Evolutionary conservation across 345 rosid genomes (phyloP).

Genomic region (Litchi chinensis): DNA sequence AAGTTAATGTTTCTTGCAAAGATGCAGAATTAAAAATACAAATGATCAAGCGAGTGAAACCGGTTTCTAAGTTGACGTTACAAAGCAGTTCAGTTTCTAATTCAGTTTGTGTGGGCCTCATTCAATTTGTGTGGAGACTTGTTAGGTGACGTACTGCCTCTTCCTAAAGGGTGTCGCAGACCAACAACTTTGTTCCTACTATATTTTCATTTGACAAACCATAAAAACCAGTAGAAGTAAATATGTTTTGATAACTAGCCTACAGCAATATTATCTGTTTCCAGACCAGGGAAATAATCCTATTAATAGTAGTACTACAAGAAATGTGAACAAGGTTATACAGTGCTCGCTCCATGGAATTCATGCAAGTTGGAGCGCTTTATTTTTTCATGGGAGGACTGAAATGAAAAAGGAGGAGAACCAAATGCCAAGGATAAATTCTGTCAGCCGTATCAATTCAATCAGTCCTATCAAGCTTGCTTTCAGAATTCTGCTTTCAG

Average conservation of each 20-base stretch:
- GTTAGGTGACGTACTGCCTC: constrained; percentile 13
- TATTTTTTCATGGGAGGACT: background rate
- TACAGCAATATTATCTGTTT: background rate
- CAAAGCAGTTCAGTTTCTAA: constrained; percentile 3
- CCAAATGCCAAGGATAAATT: background rate
- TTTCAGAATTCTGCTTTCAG: background rate
- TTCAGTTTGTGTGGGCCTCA: constrained; percentile 9
- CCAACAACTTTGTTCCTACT: constrained; percentile 19
- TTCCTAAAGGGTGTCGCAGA: background rate
- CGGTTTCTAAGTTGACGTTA: background rate
- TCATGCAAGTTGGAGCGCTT: background rate
- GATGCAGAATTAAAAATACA: background rate
- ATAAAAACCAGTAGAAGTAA: background rate
- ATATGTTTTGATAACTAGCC: background rate
- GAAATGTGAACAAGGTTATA: background rate
- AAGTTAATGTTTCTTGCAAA: constrained; percentile 6
- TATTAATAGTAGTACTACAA: background rate
- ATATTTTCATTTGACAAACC: background rate
- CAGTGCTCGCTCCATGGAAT: background rate
- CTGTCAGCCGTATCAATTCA: background rate
- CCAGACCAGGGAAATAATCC: background rate
- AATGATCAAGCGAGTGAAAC: background rate
- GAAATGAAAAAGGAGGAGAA: background rate
- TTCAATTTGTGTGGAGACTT: constrained; percentile 10
- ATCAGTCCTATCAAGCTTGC: background rate